Evolutionary conservation across 164 flowering plant genomes (phyloP).

Genomic region (Vitis vinifera): DNA sequence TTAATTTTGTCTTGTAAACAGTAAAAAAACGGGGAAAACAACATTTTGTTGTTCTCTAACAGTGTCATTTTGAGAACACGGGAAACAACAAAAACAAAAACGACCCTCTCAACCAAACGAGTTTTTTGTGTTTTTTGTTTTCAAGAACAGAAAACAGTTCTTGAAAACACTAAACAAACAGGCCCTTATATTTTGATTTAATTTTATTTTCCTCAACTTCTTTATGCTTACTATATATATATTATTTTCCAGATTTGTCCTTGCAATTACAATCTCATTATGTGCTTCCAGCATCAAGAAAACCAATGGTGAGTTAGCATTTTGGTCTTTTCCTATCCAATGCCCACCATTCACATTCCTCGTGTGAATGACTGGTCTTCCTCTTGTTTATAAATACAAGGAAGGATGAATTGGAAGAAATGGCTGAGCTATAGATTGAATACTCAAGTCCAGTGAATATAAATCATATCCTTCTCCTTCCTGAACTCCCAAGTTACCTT

Average conservation of each 20-base stretch:
- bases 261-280: conserved; percentile 7
- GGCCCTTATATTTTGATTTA: too few relatives aligned
- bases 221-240: neutral
- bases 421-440: conserved; percentile 15
- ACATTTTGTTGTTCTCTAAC: too few relatives aligned
- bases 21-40: too few relatives aligned
- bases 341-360: too few relatives aligned
- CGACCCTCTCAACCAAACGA: too few relatives aligned
- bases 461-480: conserved; percentile 19
- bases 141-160: too few relatives aligned
- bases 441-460: too few relatives aligned
- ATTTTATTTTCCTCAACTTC: neutral
- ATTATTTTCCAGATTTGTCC: neutral
- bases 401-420: conserved; percentile 12
- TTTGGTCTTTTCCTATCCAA: neutral
- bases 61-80: too few relatives aligned
- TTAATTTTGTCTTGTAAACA: too few relatives aligned
- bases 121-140: too few relatives aligned
- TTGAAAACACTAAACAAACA: too few relatives aligned
- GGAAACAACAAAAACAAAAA: too few relatives aligned
- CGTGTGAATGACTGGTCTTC: neutral
- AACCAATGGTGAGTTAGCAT: conserved; percentile 5
- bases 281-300: neutral
- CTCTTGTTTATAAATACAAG: neutral
- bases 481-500: conserved; percentile 20